Evolutionary conservation across 768 basidiomycete genomes (phyloP).

Genomic region (Boletus huronensis): DNA sequence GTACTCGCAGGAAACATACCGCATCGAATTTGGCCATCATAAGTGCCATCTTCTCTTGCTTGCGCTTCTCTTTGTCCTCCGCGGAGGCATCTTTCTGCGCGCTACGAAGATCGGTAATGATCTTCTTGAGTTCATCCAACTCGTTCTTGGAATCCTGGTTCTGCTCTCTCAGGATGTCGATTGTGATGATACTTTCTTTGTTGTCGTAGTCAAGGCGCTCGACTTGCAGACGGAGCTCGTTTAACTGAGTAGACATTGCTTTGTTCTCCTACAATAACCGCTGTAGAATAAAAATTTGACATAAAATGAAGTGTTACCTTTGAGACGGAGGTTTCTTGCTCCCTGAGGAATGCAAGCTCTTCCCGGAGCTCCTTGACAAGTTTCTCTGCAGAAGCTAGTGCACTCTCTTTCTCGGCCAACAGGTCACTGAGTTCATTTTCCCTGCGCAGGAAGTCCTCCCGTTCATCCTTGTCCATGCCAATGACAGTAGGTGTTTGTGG

Average conservation of each 20-base stretch:
- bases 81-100: slow-evolving; percentile 81
- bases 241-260: slow-evolving; percentile 86
- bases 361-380: slow-evolving; percentile 84
- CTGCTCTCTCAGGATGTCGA: slow-evolving; percentile 95
- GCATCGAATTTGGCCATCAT: slow-evolving; percentile 99
- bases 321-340: slow-evolving; percentile 77
- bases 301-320: slow-evolving; percentile 46
- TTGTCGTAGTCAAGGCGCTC: slow-evolving; percentile 93
- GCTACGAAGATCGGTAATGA: slow-evolving; percentile 71
- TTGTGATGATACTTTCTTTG: slow-evolving; percentile 89
- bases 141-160: slow-evolving; percentile 83
- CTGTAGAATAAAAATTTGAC: slow-evolving; percentile 3
- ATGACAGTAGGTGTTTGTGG: slow-evolving; percentile 91
- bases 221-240: slow-evolving; percentile 87
- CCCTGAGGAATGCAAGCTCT: slow-evolving; percentile 85
- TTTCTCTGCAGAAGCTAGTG: slow-evolving; percentile 77
- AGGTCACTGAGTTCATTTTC: slow-evolving; percentile 97
- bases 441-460: slow-evolving; percentile 92
- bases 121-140: slow-evolving; percentile 84
- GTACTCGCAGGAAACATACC: slow-evolving; percentile 44
- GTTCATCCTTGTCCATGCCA: slow-evolving; percentile 90
- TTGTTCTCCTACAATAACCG: slow-evolving; percentile 77
- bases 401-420: slow-evolving; percentile 87
- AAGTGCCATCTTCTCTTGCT: slow-evolving; percentile 98
- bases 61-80: slow-evolving; percentile 98